Conservation (phyloP, 73 alveolate species). For the Paramecium pentaurelia region DNA sequence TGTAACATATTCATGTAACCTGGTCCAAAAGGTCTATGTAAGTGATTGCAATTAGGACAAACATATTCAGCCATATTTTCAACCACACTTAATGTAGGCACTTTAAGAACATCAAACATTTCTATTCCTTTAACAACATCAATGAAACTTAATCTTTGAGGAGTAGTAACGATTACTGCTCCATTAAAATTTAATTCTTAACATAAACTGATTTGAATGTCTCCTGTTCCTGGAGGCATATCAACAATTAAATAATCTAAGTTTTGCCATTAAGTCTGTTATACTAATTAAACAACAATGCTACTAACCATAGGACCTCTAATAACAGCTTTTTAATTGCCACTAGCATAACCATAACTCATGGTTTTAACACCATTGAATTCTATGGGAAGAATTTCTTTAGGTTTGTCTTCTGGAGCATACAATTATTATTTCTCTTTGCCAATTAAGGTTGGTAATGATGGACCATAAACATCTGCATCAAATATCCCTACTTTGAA, state of each 20-base stretch:
- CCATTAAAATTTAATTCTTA: slow-evolving; percentile 78
- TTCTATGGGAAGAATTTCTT: slow-evolving; percentile 75
- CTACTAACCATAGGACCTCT: slow-evolving; percentile 94
- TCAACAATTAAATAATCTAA: slow-evolving; percentile 90
- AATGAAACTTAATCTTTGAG: slow-evolving; percentile 82
- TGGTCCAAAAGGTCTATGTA: slow-evolving; percentile 83
- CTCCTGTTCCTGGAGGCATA: slow-evolving; percentile 98
- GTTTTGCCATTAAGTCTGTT: slow-evolving; percentile 89
- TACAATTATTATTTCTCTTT: slow-evolving; percentile 60
- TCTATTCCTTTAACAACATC: slow-evolving; percentile 90
- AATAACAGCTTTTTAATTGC: slow-evolving; percentile 82
- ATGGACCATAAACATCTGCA: slow-evolving; percentile 93
- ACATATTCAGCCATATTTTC: slow-evolving; percentile 81
- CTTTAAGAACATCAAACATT: slow-evolving; percentile 88
- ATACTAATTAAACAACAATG: slow-evolving; percentile 73
- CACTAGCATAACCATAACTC: slow-evolving; percentile 84
- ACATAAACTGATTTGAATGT: slow-evolving; percentile 82
- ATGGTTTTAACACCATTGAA: slow-evolving; percentile 87
- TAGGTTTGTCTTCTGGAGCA: slow-evolving; percentile 77
- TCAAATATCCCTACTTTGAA: slow-evolving; percentile 84
- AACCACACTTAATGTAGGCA: slow-evolving; percentile 84
- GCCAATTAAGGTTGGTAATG: slow-evolving; percentile 84
- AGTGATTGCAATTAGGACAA: slow-evolving; percentile 72
- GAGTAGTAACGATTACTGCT: slow-evolving; percentile 95
- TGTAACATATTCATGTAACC: slow-evolving; percentile 78